Percentiles rank a stretch among this genome's conserved stretches.
These are phyloP conservation scores for Penicillium pulvis DNA, from an alignment of 495 filamentous ascomycete species.

Conservation along the genomic window DNA sequence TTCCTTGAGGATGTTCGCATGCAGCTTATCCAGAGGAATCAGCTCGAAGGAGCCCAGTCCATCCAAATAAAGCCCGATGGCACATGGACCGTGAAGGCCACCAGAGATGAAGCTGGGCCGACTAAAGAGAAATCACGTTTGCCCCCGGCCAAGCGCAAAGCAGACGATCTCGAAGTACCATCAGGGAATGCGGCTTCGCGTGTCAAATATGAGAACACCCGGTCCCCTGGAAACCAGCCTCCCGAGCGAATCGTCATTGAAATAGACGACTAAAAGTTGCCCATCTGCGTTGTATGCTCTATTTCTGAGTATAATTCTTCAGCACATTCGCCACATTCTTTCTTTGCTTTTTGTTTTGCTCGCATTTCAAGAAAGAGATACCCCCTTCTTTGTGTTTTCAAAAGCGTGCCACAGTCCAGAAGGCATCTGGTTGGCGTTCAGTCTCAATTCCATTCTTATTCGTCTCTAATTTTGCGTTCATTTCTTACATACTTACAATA, in stretches of 20 bases:
- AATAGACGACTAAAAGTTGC: conserved; percentile 27
- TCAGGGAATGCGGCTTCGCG: background rate
- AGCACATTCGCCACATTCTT: too few relatives aligned
- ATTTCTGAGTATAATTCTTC: background rate
- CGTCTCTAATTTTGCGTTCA: background rate
- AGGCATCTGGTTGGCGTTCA: background rate
- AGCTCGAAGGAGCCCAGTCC: conserved; percentile 49
- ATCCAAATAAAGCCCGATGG: conserved; percentile 61
- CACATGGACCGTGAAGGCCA: conserved; percentile 50
- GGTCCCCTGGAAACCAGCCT: background rate
- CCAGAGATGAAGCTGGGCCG: conserved; percentile 19
- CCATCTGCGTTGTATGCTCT: background rate
- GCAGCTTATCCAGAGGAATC: conserved; percentile 44
- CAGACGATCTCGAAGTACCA: background rate
- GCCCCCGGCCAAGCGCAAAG: conserved; percentile 21
- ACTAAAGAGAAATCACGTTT: background rate
- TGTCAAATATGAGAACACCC: conserved; percentile 3
- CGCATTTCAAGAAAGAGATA: background rate
- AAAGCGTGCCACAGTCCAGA: background rate
- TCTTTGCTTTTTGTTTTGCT: background rate
- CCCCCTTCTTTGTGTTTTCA: background rate
- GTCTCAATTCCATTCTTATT: background rate
- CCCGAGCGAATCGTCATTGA: conserved; percentile 31
- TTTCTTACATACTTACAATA: too few relatives aligned
- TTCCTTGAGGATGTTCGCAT: conserved; percentile 64